Percentiles rank a stretch among this genome's conserved stretches.
Conservation (phyloP, 106 monocot genomes). For the Dendrobium huoshanense region DNA sequence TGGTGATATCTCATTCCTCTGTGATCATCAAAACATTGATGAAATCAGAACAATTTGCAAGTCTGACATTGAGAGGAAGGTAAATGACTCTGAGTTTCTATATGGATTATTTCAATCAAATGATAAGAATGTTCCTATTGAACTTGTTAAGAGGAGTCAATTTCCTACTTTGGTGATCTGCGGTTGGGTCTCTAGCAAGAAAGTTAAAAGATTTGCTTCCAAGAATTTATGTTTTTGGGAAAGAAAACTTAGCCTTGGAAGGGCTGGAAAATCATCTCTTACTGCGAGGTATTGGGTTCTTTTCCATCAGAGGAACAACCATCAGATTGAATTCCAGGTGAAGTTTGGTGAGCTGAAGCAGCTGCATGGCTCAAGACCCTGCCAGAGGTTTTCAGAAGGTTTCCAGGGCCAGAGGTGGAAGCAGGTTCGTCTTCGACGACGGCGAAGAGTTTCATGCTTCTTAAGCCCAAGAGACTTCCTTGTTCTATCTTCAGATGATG, state of each 20-base stretch:
- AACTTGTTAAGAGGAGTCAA: not conserved
- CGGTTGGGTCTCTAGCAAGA: constrained; percentile 39
- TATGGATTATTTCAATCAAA: constrained; percentile 11
- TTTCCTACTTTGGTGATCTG: constrained; percentile 40
- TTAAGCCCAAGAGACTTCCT: constrained; percentile 18
- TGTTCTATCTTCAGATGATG: constrained; percentile 8
- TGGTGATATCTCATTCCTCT: constrained; percentile 32
- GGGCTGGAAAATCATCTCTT: constrained; percentile 11
- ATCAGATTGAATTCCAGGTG: constrained; percentile 50
- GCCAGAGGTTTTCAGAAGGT: not conserved
- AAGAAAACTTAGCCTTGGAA: constrained; percentile 6
- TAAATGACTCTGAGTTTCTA: constrained; percentile 4
- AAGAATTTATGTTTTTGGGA: not conserved
- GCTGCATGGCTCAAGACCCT: not conserved
- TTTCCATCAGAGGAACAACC: constrained; percentile 45
- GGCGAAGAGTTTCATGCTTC: not conserved
- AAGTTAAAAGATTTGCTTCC: constrained; percentile 1
- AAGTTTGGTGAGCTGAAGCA: constrained; percentile 35
- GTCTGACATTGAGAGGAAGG: constrained; percentile 23
- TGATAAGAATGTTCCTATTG: not conserved
- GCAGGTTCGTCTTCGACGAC: constrained; percentile 4
- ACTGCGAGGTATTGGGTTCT: constrained; percentile 48
- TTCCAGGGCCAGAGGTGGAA: constrained; percentile 24
- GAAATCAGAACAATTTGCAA: constrained; percentile 26
- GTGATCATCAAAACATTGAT: constrained; percentile 41